Conservation (phyloP, 257 asterid genomes). For the Mitragyna speciosa region DNA sequence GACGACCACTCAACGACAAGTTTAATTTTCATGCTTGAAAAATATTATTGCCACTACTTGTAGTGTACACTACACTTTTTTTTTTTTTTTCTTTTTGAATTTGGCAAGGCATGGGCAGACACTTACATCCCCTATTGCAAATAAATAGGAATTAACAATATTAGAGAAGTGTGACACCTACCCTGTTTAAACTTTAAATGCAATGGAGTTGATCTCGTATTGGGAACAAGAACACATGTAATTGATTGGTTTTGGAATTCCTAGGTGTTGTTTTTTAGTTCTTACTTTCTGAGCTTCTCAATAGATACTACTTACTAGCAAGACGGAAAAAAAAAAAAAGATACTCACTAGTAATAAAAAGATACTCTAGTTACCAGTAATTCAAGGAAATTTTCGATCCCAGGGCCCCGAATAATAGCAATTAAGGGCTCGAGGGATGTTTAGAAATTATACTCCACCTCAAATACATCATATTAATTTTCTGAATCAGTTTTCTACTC, state of each 20-base stretch:
- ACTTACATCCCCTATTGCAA: slow-evolving; percentile 11
- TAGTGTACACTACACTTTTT: too few species aligned
- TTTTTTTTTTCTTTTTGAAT: too few species aligned
- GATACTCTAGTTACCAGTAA: neutral
- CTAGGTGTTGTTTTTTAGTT: slow-evolving; percentile 5
- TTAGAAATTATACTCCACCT: neutral
- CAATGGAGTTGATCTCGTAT: slow-evolving; percentile 25
- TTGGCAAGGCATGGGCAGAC: slow-evolving; percentile 41
- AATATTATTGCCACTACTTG: too few species aligned
- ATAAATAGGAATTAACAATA: neutral
- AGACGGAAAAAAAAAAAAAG: too few species aligned
- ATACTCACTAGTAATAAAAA: neutral
- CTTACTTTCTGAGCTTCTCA: slow-evolving; percentile 21
- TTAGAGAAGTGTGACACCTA: neutral
- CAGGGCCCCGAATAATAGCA: neutral
- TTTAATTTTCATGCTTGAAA: neutral
- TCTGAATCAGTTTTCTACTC: neutral
- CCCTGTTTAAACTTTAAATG: neutral
- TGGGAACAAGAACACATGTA: slow-evolving; percentile 40
- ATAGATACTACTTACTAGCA: too few species aligned
- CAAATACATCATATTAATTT: neutral
- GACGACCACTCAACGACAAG: neutral
- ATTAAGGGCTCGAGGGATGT: slow-evolving; percentile 21
- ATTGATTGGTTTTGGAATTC: slow-evolving; percentile 27
- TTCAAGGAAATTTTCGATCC: neutral